Base-by-base conservation (phyloP, 768 basidiomycete genomes). In the Guyanaporus albipodus region DNA sequence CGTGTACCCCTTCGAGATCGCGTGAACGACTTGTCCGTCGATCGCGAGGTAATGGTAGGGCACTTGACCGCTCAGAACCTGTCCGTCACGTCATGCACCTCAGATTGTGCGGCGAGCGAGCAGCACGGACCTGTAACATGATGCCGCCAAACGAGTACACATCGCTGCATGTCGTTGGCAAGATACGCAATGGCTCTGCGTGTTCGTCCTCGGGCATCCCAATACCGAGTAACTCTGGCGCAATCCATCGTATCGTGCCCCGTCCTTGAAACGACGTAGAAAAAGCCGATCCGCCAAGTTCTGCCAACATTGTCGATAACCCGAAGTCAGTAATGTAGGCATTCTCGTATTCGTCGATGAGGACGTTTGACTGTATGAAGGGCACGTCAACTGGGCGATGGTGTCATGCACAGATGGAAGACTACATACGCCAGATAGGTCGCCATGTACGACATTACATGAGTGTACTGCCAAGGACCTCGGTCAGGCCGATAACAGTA, bases 1-100 rank as follows among this genome's bases (percentile, higher is more conserved):
- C 14, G 6, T 38, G 2, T 15, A 35, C 26, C 53, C 47, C 9
- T 4, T 34, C 26, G 29, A 46, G 38, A 56, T 11, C 2, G 49
- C 53, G 29, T 27, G 19, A 8, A 52, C 7, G 6, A 58, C 42
- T 34, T 52, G 57, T 3, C 3, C n/a, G 0, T 58, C 53, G 26
- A 39, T 34, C 12, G n/a, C 4, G 17, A 46, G 50, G 17, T 55
- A 46, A 18, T 55, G 33, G 21, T 52, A 59, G 9, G 57, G 47
- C 27, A 58, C 31, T 24, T 47, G 31, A 11, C 50, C 57, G 15
- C 18, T 48, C 6, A 48, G 27, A 29, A 39, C 38, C 44, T 47
- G 26, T 35, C 7, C 18, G 4, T 5, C 37, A 2, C 31, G 22
- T 27, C 18, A 11, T 14, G 22, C 28, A 2, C 19, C 4, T 38